Evolutionary conservation across 345 rosid species (phyloP), one percentile per base, ranked within the genome.

Genomic region (Pugionium dolabratum): DNA sequence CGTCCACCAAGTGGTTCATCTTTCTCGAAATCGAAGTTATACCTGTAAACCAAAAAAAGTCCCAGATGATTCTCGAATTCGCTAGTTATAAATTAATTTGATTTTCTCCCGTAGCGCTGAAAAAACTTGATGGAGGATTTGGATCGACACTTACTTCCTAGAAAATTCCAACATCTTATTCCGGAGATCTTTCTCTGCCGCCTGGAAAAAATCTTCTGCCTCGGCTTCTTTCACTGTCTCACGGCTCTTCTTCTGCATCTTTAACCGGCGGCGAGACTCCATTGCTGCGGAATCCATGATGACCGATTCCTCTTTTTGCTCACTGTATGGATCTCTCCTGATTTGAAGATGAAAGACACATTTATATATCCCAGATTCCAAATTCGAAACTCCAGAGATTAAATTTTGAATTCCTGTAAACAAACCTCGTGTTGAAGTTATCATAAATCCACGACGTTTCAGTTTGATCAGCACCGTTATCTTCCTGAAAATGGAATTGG

Each of bases 11-110:
- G 25, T 36, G 76, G 71, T 8, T 73, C 76, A 9, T 66, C 76
- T 59, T 59, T 73, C 72, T 58, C 76, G 56, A 73, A 73, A 66
- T 73, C 72, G 49, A 66, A 73, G 7, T 66, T 73, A 53, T 66
- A 73, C 67, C 76, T 73, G 26, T 4, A 45, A 29, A 1, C 25
- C 18, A 18, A 18, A 18, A 18, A 18, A 18, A 18, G 18, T 18
- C 18, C 18, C 18, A 18, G 18, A 18, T 18, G 18, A 18, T 18
- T 18, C 18, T 18, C 18, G 18, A 18, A 18, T 18, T 18, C 18
- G 18, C 18, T 18, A 18, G 18, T 0, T 18, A 18, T 18, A 18
- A 18, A 18, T 18, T 18, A 18, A 18, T 18, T 18, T 18, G 18
- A 18, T 18, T 18, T 18, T 18, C 0, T 18, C 18, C 18, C 18